phyloP scores from a whole-genome alignment of 768 basidiomycete species.

The Inosperma sp. region DNA sequence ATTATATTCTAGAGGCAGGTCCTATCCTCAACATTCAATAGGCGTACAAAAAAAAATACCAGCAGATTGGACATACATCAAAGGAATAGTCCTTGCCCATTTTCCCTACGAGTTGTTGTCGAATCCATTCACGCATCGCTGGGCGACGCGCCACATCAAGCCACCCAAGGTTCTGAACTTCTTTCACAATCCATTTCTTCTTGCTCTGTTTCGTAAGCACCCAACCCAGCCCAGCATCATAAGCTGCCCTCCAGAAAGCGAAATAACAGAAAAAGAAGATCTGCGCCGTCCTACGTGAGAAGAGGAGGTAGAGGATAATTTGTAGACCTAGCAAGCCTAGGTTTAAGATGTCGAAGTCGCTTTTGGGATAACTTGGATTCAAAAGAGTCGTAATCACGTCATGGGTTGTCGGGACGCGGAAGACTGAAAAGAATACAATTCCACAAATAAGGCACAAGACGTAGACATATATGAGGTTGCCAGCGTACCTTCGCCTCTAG shows the following conservation, averaged over 20 bases:
- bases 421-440: slow-evolving; percentile 60
- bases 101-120: slow-evolving; percentile 79
- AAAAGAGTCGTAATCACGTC: slow-evolving; percentile 85
- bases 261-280: slow-evolving; percentile 88
- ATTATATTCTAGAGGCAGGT: slow-evolving; percentile 90
- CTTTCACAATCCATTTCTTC: slow-evolving; percentile 86
- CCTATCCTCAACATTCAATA: slow-evolving; percentile 43
- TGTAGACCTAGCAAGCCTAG: slow-evolving; percentile 76
- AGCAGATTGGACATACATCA: slow-evolving; percentile 55
- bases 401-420: slow-evolving; percentile 88
- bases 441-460: no score
- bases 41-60: not conserved
- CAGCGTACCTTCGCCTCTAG: slow-evolving; percentile 66
- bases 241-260: slow-evolving; percentile 86
- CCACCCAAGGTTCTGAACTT: slow-evolving; percentile 79
- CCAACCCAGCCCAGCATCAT: slow-evolving; percentile 92
- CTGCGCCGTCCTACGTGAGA: slow-evolving; percentile 53
- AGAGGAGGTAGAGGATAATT: slow-evolving; percentile 59
- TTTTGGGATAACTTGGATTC: slow-evolving; percentile 78
- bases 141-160: slow-evolving; percentile 71
- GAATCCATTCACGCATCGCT: slow-evolving; percentile 72
- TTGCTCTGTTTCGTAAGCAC: slow-evolving; percentile 94
- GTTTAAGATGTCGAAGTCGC: slow-evolving; percentile 83
- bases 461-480: no score
- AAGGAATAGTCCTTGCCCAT: slow-evolving; percentile 95